A percentile compares a stretch with the other conserved stretches of the same genome.
Evolutionary conservation across 2,329 filamentous ascomycete species (phyloP).

Genomic region (Xylariales sp.): DNA sequence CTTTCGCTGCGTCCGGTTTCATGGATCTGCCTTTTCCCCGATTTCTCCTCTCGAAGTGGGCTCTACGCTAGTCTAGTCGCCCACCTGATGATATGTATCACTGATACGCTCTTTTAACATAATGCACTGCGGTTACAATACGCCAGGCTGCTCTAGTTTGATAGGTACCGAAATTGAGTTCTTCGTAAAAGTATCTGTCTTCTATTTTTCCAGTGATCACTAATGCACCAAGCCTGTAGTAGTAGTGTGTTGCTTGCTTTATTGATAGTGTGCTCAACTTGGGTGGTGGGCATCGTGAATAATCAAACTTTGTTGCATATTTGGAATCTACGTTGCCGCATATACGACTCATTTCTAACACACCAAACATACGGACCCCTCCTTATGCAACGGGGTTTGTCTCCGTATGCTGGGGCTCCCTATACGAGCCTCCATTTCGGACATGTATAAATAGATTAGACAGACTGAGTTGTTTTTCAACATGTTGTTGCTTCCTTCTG

Average conservation of each 20-base stretch:
- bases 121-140: constrained; percentile 35
- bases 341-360: too few species aligned
- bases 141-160: constrained; percentile 27
- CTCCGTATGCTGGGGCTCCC: too few species aligned
- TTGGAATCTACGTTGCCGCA: background rate
- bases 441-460: too few species aligned
- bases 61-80: constrained; percentile 17
- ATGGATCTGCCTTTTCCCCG: constrained; percentile 22
- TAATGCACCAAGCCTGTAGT: background rate
- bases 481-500: too few species aligned
- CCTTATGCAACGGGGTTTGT: too few species aligned
- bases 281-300: background rate
- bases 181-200: constrained; percentile 15
- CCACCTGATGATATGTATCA: constrained; percentile 35
- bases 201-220: background rate
- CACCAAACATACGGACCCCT: too few species aligned
- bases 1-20: constrained; percentile 32
- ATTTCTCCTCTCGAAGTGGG: constrained; percentile 29
- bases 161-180: constrained; percentile 40
- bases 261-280: background rate
- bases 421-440: too few species aligned
- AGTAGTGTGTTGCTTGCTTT: background rate
- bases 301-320: background rate
- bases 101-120: constrained; percentile 41
- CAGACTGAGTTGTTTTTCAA: too few species aligned